phyloP scores from a whole-genome alignment of 805 yeast genomes.

The Starmerella bombi region DNA sequence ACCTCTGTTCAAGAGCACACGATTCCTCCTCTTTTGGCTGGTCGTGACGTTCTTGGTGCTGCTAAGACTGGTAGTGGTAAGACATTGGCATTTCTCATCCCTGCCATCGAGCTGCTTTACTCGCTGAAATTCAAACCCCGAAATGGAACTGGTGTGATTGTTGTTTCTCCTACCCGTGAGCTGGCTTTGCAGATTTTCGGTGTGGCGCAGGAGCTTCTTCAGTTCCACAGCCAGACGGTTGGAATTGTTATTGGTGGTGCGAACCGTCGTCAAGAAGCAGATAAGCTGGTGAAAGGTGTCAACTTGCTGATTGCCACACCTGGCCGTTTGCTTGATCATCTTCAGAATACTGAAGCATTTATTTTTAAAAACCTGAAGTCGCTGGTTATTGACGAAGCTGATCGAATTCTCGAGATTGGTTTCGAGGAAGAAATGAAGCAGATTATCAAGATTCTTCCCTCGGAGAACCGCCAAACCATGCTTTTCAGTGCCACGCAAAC shows the following conservation, averaged over 20 bases:
- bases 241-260: conserved; percentile 99
- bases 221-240: conserved; percentile 77
- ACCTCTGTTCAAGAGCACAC: conserved; percentile 92
- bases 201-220: conserved; percentile 91
- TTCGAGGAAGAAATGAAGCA: conserved; percentile 98
- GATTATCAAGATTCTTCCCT: conserved; percentile 84
- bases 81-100: conserved; percentile 87
- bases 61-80: conserved; percentile 99
- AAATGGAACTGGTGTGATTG: conserved; percentile 94
- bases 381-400: conserved; percentile 93
- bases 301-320: conserved; percentile 93
- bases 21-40: conserved; percentile 91
- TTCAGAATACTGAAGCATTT: conserved; percentile 89
- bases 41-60: conserved; percentile 96
- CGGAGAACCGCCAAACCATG: conserved; percentile 90
- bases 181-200: conserved; percentile 95
- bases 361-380: conserved; percentile 91
- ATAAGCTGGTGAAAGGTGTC: conserved; percentile 85
- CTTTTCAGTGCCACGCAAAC: conserved; percentile 98
- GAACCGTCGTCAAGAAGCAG: conserved; percentile 94
- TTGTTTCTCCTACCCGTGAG: conserved; percentile 95
- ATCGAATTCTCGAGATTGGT: conserved; percentile 91
- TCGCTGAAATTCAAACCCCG: conserved; percentile 90
- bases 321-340: conserved; percentile 89
- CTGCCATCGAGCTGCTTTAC: conserved; percentile 86